Base-by-base conservation (phyloP, 371 early-diverging fungal genomes). In the Cokeromyces recurvatus region DNA sequence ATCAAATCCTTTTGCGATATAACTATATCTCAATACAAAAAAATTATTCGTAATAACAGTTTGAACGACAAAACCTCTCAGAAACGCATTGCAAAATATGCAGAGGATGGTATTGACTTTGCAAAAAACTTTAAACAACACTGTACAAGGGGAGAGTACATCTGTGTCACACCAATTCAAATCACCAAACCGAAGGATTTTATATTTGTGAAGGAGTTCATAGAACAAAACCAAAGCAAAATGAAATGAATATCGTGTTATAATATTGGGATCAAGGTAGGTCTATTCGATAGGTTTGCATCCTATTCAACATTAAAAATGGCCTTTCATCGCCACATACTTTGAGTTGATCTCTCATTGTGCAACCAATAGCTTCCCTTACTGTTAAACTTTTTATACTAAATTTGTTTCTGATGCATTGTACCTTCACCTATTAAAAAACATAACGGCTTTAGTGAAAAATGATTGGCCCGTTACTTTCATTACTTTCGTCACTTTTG, bases 151-250 rank as follows among this genome's bases (percentile, higher is more conserved):
- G 40, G 20, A 42, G 36, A 43, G 29, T 42, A 42, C 43, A 34
- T 48, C 24, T 48, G 41, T 40, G 50, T 50, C 17, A 51, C 45
- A 51, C 45, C 38, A 35, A 38, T 51, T 31, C 43, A 44, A 38
- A 39, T 23, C 29, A 44, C 45, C 25, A 35, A 43, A 32, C 17
- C 38, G 14, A 23, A 51, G 20, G 51, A 43, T 32, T 29, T 41
- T 27, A 38, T 32, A 31, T 47, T 47, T 47, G 32, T 47, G 24
- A 39, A 47, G 40, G 48, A 48, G 34, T 38, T 39, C 40, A 48
- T 38, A 19, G 25, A 38, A 38, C 48, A 48, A 40, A 39, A 31
- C 38, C 31, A 38, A 39, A 40, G 48, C 32, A 48, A 40, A 37
- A 39, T 39, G 32, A 39, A 48, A 39, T 48, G 40, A 40, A 21